A percentile compares a stretch with the other conserved stretches of the same genome.
Evolutionary conservation across 495 filamentous ascomycete species (phyloP).

Genomic region (Neurospora sp.): DNA sequence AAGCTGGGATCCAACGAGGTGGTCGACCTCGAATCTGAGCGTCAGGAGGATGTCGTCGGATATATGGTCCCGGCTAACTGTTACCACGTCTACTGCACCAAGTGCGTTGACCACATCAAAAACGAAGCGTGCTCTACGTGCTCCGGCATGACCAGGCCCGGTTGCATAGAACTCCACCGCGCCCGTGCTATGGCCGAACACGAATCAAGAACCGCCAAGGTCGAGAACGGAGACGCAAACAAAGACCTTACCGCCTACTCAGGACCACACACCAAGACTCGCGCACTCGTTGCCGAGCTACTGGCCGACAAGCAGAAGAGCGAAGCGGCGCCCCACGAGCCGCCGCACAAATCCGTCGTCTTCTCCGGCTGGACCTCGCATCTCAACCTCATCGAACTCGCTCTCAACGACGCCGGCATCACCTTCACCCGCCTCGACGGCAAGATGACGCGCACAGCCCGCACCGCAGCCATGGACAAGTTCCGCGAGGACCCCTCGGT

Average conservation of each 20-base stretch:
- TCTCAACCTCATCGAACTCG: slow-evolving; percentile 85
- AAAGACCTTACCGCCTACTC: slow-evolving; percentile 60
- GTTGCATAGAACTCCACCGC: slow-evolving; percentile 56
- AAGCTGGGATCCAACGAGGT: slow-evolving; percentile 49
- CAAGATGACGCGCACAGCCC: slow-evolving; percentile 63
- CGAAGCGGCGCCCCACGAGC: slow-evolving; percentile 42
- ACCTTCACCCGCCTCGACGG: slow-evolving; percentile 78
- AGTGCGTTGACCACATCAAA: slow-evolving; percentile 52
- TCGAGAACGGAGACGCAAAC: slow-evolving; percentile 31
- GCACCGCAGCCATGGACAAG: slow-evolving; percentile 57
- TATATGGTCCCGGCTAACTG: slow-evolving; percentile 61
- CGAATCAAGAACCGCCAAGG: slow-evolving; percentile 33
- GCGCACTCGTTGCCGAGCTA: slow-evolving; percentile 61
- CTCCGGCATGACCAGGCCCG: slow-evolving; percentile 27
- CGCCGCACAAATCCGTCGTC: slow-evolving; percentile 78
- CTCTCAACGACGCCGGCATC: slow-evolving; percentile 58
- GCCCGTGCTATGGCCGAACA: slow-evolving; percentile 50
- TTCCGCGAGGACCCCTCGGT: slow-evolving; percentile 68
- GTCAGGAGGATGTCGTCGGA: slow-evolving; percentile 55
- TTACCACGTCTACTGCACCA: slow-evolving; percentile 68
- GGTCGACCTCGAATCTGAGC: slow-evolving; percentile 41
- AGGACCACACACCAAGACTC: slow-evolving; percentile 85
- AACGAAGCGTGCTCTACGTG: slow-evolving; percentile 20
- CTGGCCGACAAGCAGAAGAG: slow-evolving; percentile 50
- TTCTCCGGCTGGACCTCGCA: slow-evolving; percentile 93